Evolutionary conservation across 768 basidiomycete genomes (phyloP).

Genomic region (Xanthoconium stramineum): DNA sequence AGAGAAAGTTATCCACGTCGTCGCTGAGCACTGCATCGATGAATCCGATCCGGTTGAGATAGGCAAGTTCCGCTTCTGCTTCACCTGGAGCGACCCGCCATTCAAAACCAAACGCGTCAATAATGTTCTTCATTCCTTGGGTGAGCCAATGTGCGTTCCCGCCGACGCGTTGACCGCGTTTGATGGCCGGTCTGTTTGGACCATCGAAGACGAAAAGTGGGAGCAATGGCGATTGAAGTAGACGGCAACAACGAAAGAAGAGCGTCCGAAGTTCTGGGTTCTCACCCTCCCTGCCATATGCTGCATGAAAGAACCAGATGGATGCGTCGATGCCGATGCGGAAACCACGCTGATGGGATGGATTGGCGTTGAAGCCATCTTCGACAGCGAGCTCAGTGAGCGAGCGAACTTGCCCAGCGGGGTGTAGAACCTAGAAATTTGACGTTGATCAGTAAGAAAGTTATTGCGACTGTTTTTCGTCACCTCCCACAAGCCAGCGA

Average conservation of each 20-base stretch:
- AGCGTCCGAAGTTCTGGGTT: constrained; percentile 83
- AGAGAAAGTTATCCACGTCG: constrained; percentile 90
- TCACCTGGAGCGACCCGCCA: constrained; percentile 87
- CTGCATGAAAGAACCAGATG: constrained; percentile 74
- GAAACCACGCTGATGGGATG: constrained; percentile 63
- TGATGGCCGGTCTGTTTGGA: constrained; percentile 74
- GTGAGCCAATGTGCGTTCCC: constrained; percentile 62
- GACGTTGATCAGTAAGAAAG: constrained; percentile 10
- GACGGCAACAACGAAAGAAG: constrained; percentile 80
- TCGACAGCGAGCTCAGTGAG: constrained; percentile 71
- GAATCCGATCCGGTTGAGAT: constrained; percentile 73
- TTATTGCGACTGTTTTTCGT: constrained; percentile 1
- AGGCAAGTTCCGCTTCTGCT: constrained; percentile 91
- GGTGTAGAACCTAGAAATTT: constrained; percentile 54
- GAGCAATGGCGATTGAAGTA: constrained; percentile 75
- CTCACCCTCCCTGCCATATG: constrained; percentile 74
- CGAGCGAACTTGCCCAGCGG: constrained; percentile 69
- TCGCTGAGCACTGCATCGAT: constrained; percentile 91
- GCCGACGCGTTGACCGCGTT: constrained; percentile 72
- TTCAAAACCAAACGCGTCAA: constrained; percentile 78
- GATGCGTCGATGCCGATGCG: constrained; percentile 85
- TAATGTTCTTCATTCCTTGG: constrained; percentile 73
- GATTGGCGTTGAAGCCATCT: constrained; percentile 72
- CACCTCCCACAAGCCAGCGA: constrained; percentile 52
- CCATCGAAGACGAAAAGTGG: constrained; percentile 94